Base-by-base conservation (phyloP, 805 yeast species). In the Teunomyces funiuensis region DNA sequence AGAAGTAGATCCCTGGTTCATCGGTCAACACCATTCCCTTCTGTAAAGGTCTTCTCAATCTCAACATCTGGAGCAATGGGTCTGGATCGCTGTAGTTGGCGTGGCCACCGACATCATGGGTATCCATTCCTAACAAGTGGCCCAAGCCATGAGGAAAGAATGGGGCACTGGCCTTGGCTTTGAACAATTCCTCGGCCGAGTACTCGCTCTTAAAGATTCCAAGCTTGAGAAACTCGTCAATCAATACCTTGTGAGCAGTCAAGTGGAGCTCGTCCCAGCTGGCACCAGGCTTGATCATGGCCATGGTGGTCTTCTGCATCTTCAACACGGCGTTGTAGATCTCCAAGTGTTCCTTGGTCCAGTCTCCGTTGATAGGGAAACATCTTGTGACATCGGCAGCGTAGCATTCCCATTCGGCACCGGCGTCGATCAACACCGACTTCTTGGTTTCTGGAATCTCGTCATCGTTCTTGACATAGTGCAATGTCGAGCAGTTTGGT, bases 81-180 rank as follows among this genome's bases (percentile, higher is more conserved):
- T 93, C 82, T 6, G 85, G 76, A 60, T 91, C 99, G 3, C 82
- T 78, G 60, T 90, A 90, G 61, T 91, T 82, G 11, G 98, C 81
- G 47, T 74, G 58, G 1, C 99, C 98, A 30, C 88, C 98, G 36
- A 88, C 95, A 64, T 91, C 99, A 62, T 93, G 99, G 3, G 96
- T 89, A 58, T 91, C 97, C 84, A 91, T 74, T 17, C 99, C 99
- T 29, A 91, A 66, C 56, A 88, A 71, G 58, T 91, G 99, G 10
- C 99, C 99, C 43, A 93, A 69, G 0, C 99, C 99, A 58, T 93
- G 99, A 2, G 99, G 99, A 63, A 82, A 88, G 65, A 91, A 91
- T 16, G 85, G 78, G 4, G 82, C 84, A 3, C 95, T 79, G 4
- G 84, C 79, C 43, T 82, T 76, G 38, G 95, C 77, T 1, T 78